A percentile compares a stretch with the other conserved stretches of the same genome.
Evolutionary conservation across 306 rosid genomes (phyloP).

Genomic region (Vigna mungo): DNA sequence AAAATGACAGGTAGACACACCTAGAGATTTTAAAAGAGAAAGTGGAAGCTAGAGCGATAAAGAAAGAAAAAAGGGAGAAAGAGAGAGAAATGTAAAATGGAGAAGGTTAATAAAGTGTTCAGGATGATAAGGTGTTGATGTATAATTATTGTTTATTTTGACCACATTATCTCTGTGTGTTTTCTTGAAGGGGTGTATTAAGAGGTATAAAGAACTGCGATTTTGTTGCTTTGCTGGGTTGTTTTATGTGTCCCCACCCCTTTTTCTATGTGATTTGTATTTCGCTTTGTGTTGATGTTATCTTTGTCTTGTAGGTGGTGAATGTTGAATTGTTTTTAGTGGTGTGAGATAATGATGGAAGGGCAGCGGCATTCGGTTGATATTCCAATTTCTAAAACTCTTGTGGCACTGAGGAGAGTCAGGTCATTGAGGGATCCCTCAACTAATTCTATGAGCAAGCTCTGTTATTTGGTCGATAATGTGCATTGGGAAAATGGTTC

Average conservation of each 20-base stretch:
- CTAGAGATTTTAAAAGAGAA: neutral
- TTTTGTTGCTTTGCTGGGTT: conserved; percentile 9
- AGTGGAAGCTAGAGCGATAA: neutral
- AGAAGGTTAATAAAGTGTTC: neutral
- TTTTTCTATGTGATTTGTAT: neutral
- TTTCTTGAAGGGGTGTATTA: conserved; percentile 22
- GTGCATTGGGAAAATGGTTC: conserved; percentile 82
- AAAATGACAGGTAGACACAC: neutral
- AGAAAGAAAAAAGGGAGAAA: neutral
- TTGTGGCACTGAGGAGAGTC: conserved; percentile 81
- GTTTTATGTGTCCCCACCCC: neutral
- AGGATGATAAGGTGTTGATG: neutral
- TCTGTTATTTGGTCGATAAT: conserved; percentile 61
- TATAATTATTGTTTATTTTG: conserved; percentile 11
- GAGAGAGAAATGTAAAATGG: neutral
- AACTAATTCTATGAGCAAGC: conserved; percentile 72
- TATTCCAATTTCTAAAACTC: conserved; percentile 81
- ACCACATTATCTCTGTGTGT: conserved; percentile 19
- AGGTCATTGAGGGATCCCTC: conserved; percentile 93
- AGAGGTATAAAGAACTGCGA: neutral
- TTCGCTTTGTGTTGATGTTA: conserved; percentile 19
- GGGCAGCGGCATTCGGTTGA: conserved; percentile 88
- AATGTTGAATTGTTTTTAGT: conserved; percentile 25
- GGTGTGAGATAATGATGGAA: conserved; percentile 57
- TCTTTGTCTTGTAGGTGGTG: conserved; percentile 39